Conservation (phyloP, 305 asterid species). For the Striga hermonthica region DNA sequence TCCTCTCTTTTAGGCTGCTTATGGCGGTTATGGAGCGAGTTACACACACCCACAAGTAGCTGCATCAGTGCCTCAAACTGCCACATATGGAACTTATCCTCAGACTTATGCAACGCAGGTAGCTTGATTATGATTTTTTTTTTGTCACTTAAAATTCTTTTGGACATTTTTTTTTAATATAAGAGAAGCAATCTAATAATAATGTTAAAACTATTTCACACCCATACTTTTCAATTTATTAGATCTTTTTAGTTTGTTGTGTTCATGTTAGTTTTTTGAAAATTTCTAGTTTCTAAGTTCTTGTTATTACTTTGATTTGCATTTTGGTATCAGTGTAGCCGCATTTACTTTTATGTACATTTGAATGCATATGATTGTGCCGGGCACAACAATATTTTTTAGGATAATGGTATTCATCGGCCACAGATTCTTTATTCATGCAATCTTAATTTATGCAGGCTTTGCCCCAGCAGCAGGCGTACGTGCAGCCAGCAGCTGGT, state of each 20-base stretch:
- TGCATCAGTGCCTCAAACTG: slow-evolving; percentile 63
- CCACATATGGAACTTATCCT: slow-evolving; percentile 81
- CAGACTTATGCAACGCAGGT: slow-evolving; percentile 79
- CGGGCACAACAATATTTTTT: too few relatives aligned
- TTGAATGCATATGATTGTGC: too few relatives aligned
- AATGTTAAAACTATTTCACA: background rate
- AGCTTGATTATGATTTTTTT: background rate
- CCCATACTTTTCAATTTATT: background rate
- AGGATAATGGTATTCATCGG: background rate
- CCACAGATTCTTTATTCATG: background rate
- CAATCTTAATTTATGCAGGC: slow-evolving; percentile 37
- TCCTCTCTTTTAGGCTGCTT: slow-evolving; percentile 59
- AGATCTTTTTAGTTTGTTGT: background rate
- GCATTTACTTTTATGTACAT: too few relatives aligned
- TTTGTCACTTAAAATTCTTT: background rate
- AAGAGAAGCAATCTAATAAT: background rate
- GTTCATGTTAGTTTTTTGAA: background rate
- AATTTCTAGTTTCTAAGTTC: background rate
- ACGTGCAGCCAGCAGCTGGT: slow-evolving; percentile 60
- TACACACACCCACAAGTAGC: slow-evolving; percentile 72
- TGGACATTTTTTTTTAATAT: background rate
- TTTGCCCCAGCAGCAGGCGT: slow-evolving; percentile 63
- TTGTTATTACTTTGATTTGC: background rate
- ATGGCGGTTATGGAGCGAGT: slow-evolving; percentile 62
- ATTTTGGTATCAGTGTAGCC: background rate